Percentiles rank a stretch among this genome's conserved stretches.
phyloP scores from a whole-genome alignment of 352 stramenopile species.

The Nothophytophthora sp. region DNA sequence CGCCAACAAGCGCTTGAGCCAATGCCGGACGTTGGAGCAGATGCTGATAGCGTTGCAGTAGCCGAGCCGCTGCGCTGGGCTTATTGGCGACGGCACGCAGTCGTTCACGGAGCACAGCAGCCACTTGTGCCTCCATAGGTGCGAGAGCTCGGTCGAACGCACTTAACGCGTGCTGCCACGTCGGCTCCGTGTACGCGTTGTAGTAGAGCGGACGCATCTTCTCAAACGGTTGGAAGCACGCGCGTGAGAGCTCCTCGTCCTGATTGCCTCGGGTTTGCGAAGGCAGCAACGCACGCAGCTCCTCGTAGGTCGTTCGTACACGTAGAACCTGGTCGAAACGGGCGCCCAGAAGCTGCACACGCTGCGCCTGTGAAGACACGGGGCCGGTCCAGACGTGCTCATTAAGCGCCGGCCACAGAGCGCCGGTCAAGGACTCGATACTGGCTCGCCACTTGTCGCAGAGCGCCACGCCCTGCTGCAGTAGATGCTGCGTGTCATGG shows the following conservation, averaged over 20 bases:
- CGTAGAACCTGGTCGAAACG: constrained; percentile 84
- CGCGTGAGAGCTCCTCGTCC: constrained; percentile 36
- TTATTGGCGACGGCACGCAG: constrained; percentile 62
- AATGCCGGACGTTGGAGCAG: constrained; percentile 83
- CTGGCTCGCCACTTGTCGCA: constrained; percentile 83
- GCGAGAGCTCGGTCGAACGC: constrained; percentile 82
- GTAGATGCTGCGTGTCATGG: constrained; percentile 53
- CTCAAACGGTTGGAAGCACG: constrained; percentile 77
- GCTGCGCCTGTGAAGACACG: constrained; percentile 20
- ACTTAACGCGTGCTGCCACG: constrained; percentile 73
- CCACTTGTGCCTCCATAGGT: constrained; percentile 85
- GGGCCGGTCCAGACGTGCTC: constrained; percentile 77
- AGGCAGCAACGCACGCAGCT: constrained; percentile 76
- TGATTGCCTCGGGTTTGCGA: constrained; percentile 27
- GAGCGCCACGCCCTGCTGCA: constrained; percentile 65
- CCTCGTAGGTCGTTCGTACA: constrained; percentile 87
- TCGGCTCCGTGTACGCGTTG: constrained; percentile 89
- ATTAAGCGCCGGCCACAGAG: constrained; percentile 77
- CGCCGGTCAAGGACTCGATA: constrained; percentile 78
- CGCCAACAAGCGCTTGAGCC: constrained; percentile 64
- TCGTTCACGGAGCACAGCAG: constrained; percentile 76
- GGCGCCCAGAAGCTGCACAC: constrained; percentile 44
- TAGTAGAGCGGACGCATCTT: constrained; percentile 80
- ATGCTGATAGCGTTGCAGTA: constrained; percentile 88
- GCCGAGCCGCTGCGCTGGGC: constrained; percentile 63